Evolutionary conservation across 2,329 filamentous ascomycete genomes (phyloP).

Genomic region (Cyclaneusma minus): DNA sequence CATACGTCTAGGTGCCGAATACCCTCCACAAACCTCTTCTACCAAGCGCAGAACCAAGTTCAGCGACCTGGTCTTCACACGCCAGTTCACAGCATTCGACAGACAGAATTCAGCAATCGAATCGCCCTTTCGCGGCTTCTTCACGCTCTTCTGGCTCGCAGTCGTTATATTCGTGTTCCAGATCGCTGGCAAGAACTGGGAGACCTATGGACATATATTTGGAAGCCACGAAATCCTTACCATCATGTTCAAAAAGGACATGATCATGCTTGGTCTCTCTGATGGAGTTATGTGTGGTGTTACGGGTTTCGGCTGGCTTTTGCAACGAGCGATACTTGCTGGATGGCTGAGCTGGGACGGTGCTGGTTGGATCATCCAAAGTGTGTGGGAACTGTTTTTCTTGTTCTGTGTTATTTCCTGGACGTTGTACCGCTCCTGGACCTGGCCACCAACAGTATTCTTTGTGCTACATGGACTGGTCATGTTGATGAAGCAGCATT

Average conservation of each 20-base stretch:
- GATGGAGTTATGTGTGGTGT: slow-evolving; percentile 55
- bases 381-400: slow-evolving; percentile 54
- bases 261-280: slow-evolving; percentile 39
- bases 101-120: slow-evolving; percentile 49
- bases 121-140: slow-evolving; percentile 66
- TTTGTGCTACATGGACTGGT: slow-evolving; percentile 60
- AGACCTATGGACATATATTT: slow-evolving; percentile 49
- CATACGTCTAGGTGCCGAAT: slow-evolving; percentile 11
- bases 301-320: slow-evolving; percentile 47
- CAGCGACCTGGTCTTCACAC: slow-evolving; percentile 50
- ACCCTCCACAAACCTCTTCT: slow-evolving; percentile 6
- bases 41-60: slow-evolving; percentile 19
- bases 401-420: slow-evolving; percentile 46
- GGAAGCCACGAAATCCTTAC: slow-evolving; percentile 58
- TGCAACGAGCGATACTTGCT: slow-evolving; percentile 45
- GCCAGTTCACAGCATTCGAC: slow-evolving; percentile 61
- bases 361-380: slow-evolving; percentile 59
- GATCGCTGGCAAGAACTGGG: slow-evolving; percentile 54
- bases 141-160: slow-evolving; percentile 62
- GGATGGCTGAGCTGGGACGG: slow-evolving; percentile 52
- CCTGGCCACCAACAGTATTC: slow-evolving; percentile 71
- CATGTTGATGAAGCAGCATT: slow-evolving; percentile 76
- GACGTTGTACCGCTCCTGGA: slow-evolving; percentile 59
- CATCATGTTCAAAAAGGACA: slow-evolving; percentile 45
- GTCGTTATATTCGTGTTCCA: slow-evolving; percentile 51